Percentiles rank a stretch among this genome's conserved stretches.
Conservation (phyloP, 495 filamentous ascomycete species). For the Penicillium pancosmium region DNA sequence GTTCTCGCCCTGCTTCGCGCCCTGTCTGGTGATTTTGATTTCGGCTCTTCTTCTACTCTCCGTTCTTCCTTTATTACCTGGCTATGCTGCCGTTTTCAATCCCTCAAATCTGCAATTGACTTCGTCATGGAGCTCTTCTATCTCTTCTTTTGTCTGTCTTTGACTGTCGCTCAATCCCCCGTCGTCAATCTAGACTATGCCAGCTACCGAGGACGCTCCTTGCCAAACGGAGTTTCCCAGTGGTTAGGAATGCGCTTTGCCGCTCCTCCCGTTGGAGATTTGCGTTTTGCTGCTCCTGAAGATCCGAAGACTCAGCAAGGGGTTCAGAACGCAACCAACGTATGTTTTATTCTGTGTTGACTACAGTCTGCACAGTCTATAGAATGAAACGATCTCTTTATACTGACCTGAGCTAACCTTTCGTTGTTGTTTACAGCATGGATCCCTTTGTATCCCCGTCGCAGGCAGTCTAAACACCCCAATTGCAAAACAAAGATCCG, state of each 20-base stretch:
- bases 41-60: constrained; percentile 12
- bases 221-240: constrained; percentile 53
- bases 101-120: constrained; percentile 1
- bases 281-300: constrained; percentile 63
- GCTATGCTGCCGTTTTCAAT: constrained; percentile 9
- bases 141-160: constrained; percentile 21
- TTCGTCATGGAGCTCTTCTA: constrained; percentile 19
- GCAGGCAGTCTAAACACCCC: constrained; percentile 27
- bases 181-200: constrained; percentile 49
- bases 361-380: background rate
- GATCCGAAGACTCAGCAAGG: constrained; percentile 48
- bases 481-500: constrained; percentile 46
- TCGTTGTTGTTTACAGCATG: constrained; percentile 34
- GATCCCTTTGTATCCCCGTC: constrained; percentile 55
- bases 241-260: constrained; percentile 72
- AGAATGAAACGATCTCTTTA: background rate
- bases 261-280: constrained; percentile 55
- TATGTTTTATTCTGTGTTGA: constrained; percentile 21
- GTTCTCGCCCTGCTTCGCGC: background rate
- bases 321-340: constrained; percentile 48
- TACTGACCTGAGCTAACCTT: background rate
- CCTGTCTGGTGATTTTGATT: background rate
- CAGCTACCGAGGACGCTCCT: constrained; percentile 39
- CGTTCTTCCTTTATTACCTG: constrained; percentile 10
- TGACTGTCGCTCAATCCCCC: constrained; percentile 23